A percentile compares a stretch with the other conserved stretches of the same genome.
Evolutionary conservation across 805 yeast genomes (phyloP).

Genomic region (Ogataea siamensis): DNA sequence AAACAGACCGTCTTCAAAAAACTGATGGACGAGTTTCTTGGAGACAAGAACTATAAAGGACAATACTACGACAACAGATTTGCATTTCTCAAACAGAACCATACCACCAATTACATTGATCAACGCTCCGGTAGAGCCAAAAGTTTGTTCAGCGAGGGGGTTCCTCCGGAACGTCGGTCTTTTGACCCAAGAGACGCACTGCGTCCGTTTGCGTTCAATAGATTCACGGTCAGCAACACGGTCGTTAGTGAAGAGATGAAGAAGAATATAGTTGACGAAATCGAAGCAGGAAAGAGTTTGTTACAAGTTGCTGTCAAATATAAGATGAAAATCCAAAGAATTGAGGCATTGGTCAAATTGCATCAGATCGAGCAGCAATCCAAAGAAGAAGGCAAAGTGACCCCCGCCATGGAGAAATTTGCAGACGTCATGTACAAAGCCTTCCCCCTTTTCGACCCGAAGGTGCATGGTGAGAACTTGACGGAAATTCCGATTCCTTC

Average conservation of each 20-base stretch:
- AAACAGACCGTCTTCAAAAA: conserved; percentile 55
- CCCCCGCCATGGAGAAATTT: conserved; percentile 58
- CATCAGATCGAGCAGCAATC: conserved; percentile 62
- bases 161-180: conserved; percentile 8
- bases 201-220: conserved; percentile 82
- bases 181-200: conserved; percentile 31
- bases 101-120: conserved; percentile 69
- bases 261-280: conserved; percentile 54
- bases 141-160: conserved; percentile 15
- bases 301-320: conserved; percentile 76
- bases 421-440: conserved; percentile 64
- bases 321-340: conserved; percentile 79
- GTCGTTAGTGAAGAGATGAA: conserved; percentile 60
- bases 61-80: conserved; percentile 77
- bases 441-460: conserved; percentile 70
- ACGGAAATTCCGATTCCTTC: conserved; percentile 93
- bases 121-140: conserved; percentile 45
- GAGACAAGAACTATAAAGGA: conserved; percentile 81
- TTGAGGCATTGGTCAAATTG: conserved; percentile 82
- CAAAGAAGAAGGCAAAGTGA: conserved; percentile 51
- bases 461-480: conserved; percentile 61
- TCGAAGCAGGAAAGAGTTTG: conserved; percentile 49
- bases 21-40: conserved; percentile 71
- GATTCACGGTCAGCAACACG: conserved; percentile 63
- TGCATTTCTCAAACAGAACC: conserved; percentile 62